Conservation (phyloP, 1,284 basidiomycete genomes). For the Cryptococcus sp. region DNA sequence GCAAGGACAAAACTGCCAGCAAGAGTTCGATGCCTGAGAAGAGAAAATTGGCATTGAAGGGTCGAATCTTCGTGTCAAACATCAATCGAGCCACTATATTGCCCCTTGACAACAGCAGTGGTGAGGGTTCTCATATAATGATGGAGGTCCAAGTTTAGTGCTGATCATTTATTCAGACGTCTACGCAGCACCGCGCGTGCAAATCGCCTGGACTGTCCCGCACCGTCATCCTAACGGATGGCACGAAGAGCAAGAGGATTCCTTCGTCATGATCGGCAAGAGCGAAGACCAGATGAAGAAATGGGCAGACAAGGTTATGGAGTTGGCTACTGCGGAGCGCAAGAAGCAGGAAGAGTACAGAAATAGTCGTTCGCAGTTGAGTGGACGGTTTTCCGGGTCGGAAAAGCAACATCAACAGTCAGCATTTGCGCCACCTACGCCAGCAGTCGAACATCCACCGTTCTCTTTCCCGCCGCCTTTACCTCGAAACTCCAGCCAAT, state of each 20-base stretch:
- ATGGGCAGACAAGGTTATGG: slow-evolving; percentile 88
- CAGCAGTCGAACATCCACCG: slow-evolving; percentile 35
- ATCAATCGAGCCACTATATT: slow-evolving; percentile 66
- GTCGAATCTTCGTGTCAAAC: slow-evolving; percentile 96
- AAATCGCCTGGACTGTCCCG: slow-evolving; percentile 47
- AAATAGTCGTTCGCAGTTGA: slow-evolving; percentile 47
- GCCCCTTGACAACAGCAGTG: slow-evolving; percentile 58
- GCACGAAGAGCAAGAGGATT: slow-evolving; percentile 62
- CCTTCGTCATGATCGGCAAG: slow-evolving; percentile 89
- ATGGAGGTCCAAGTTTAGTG: background rate
- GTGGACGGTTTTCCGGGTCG: slow-evolving; percentile 31
- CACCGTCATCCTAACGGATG: slow-evolving; percentile 20
- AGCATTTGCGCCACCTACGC: slow-evolving; percentile 44
- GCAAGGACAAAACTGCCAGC: slow-evolving; percentile 60
- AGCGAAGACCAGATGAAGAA: slow-evolving; percentile 89
- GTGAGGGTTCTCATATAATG: slow-evolving; percentile 55
- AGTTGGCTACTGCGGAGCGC: slow-evolving; percentile 66
- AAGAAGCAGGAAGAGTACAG: slow-evolving; percentile 58
- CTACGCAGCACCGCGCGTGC: slow-evolving; percentile 31
- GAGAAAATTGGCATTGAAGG: slow-evolving; percentile 85
- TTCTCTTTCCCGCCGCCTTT: slow-evolving; percentile 31
- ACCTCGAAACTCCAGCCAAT: slow-evolving; percentile 16
- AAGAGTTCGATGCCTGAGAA: slow-evolving; percentile 57
- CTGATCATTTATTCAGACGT: slow-evolving; percentile 17
- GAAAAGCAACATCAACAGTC: slow-evolving; percentile 31